Evolutionary conservation across 805 yeast species (phyloP), one percentile per base, ranked within the genome.

Genomic region (Candida anglica): DNA sequence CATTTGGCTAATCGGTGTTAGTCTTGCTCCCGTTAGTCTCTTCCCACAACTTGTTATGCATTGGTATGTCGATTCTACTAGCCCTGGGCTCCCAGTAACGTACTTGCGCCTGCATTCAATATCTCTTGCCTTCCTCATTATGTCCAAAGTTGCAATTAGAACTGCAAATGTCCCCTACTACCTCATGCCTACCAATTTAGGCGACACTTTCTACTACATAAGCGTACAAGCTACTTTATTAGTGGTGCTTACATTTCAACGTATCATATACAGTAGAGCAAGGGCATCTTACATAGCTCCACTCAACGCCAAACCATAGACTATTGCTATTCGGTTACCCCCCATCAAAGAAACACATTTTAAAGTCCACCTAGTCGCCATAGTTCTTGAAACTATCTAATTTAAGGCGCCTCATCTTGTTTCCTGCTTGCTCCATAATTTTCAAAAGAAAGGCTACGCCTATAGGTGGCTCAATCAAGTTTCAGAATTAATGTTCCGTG

Each of bases 41-140:
- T 18, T 60, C 3, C 77, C 79, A 0, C 77, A 72, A 33, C 30
- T 67, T 2, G 44, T 57, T 7, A 40, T 68, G 34, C 69, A 66
- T 41, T 66, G 64, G 63, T 44, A 7, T 10, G 45, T 61, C 50
- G 61, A 58, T 10, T 30, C 38, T 24, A 53, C 53, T 15, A 55
- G 58, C 8, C 27, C 27, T n/a, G 58, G 57, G 1, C 24, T 39
- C 1, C 41, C 41, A 30, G 33, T 16, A 4, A 25, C 22, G 18
- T 20, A 14, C 18, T 27, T 27, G 27, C 13, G 11, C 3, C 30
- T 13, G 34, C 36, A 19, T 30, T 17, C 15, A 22, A 15, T 33
- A 15, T 21, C 45, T 28, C 14, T 38, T 39, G 34, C 26, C 19
- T 5, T 23, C 28, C 3, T 19, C 42, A 19, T 18, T 34, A 9